Percentiles rank a stretch among this genome's conserved stretches.
Evolutionary conservation across 805 yeast genomes (phyloP).

Genomic region (Pichia californica): DNA sequence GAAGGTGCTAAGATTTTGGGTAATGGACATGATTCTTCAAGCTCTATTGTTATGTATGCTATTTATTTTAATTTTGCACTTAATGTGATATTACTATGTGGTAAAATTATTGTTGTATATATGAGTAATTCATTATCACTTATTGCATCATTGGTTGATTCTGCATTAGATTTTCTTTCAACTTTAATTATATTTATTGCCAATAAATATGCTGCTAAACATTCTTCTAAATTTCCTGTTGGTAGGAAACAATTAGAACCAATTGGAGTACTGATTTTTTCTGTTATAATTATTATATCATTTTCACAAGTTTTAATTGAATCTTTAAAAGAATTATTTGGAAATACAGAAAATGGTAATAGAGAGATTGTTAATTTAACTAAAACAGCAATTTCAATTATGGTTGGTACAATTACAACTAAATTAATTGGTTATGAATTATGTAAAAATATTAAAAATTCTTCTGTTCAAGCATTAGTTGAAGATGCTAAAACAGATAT

Average conservation of each 20-base stretch:
- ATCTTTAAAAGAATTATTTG: constrained; percentile 44
- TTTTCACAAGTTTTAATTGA: constrained; percentile 68
- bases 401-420: constrained; percentile 54
- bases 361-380: constrained; percentile 44
- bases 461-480: constrained; percentile 70
- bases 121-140: constrained; percentile 68
- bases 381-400: constrained; percentile 45
- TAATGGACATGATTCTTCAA: constrained; percentile 36
- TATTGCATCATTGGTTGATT: constrained; percentile 73
- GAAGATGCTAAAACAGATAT: constrained; percentile 80
- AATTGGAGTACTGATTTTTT: constrained; percentile 67
- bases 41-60: constrained; percentile 42
- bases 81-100: constrained; percentile 52
- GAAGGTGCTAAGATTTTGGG: constrained; percentile 55
- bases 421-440: constrained; percentile 58
- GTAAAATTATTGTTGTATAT: constrained; percentile 54
- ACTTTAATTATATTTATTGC: constrained; percentile 65
- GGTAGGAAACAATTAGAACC: constrained; percentile 74
- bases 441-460: constrained; percentile 54
- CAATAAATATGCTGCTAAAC: constrained; percentile 41
- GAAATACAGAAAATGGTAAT: constrained; percentile 13
- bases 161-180: constrained; percentile 65
- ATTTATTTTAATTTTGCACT: constrained; percentile 57
- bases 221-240: constrained; percentile 46
- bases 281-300: constrained; percentile 63